Evolutionary conservation across 1,139 yeast species (phyloP).

Genomic region (Suhomyces coccinellae): DNA sequence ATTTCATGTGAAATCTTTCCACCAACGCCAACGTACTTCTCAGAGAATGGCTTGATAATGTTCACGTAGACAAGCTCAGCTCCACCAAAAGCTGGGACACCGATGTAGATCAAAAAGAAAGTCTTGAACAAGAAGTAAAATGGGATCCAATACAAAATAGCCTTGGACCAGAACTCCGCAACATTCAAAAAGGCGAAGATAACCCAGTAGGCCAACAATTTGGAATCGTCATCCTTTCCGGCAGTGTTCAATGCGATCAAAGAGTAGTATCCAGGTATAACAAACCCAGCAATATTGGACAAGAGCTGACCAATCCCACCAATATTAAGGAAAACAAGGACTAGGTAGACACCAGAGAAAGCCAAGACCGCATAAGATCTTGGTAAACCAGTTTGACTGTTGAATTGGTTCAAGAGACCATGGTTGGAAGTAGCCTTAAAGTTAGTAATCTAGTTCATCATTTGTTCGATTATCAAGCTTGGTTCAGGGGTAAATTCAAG

Average conservation of each 20-base stretch:
- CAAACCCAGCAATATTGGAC: conserved; percentile 90
- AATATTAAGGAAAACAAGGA: conserved; percentile 79
- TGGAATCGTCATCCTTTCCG: conserved; percentile 72
- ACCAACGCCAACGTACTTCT: conserved; percentile 48
- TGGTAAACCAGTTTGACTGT: conserved; percentile 72
- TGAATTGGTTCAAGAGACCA: conserved; percentile 53
- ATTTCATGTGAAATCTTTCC: conserved; percentile 26
- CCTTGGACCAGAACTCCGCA: conserved; percentile 92
- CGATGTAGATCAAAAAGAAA: conserved; percentile 79
- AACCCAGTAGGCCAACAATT: conserved; percentile 93
- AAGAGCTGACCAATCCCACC: conserved; percentile 94
- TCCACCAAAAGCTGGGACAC: conserved; percentile 86
- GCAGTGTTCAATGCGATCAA: conserved; percentile 78
- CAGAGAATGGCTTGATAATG: conserved; percentile 72
- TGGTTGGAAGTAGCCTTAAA: conserved; percentile 40
- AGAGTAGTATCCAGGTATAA: conserved; percentile 87
- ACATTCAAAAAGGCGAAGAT: conserved; percentile 90
- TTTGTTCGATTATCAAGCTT: not conserved
- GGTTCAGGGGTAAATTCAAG: not conserved
- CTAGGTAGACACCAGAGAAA: conserved; percentile 61
- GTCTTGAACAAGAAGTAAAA: conserved; percentile 95
- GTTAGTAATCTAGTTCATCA: conserved; percentile 6
- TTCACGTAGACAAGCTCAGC: conserved; percentile 67
- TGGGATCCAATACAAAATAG: conserved; percentile 92
- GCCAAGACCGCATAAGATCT: conserved; percentile 83